phyloP scores from a whole-genome alignment of 805 yeast genomes.

The Candida broadrunensis region DNA sequence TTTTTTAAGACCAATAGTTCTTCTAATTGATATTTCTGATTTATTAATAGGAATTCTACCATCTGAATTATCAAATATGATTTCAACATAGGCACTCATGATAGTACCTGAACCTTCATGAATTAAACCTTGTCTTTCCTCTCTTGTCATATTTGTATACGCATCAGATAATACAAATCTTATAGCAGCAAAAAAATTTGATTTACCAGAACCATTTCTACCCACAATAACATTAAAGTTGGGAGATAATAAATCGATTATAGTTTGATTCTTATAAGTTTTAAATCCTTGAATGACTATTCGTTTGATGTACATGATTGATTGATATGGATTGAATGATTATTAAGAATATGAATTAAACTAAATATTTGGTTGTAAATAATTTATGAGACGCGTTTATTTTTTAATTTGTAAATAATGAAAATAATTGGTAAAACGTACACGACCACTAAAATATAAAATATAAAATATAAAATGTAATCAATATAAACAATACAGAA shows the following conservation, averaged over 20 bases:
- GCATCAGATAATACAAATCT: conserved; percentile 90
- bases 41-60: conserved; percentile 68
- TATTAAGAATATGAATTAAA: no score
- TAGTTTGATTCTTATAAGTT: conserved; percentile 82
- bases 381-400: no score
- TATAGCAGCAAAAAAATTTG: conserved; percentile 93
- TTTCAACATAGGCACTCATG: conserved; percentile 90
- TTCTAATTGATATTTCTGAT: conserved; percentile 68
- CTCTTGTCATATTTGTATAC: conserved; percentile 76
- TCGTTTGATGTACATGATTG: conserved; percentile 38
- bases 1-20: conserved; percentile 91
- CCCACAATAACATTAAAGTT: conserved; percentile 83
- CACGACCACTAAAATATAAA: no score
- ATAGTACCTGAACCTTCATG: conserved; percentile 91
- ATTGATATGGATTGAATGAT: no score
- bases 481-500: no score
- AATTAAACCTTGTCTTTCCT: conserved; percentile 80
- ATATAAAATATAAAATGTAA: no score
- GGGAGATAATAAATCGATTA: conserved; percentile 74
- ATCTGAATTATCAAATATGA: conserved; percentile 78
- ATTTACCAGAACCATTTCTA: conserved; percentile 94
- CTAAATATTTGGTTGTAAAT: no score
- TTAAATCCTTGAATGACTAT: conserved; percentile 89
- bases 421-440: no score
- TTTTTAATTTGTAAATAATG: no score